Evolutionary conservation across 176 grass and related monocot species (phyloP), one percentile per base, ranked within the genome.

Genomic region (Bothriochloa decipiens): DNA sequence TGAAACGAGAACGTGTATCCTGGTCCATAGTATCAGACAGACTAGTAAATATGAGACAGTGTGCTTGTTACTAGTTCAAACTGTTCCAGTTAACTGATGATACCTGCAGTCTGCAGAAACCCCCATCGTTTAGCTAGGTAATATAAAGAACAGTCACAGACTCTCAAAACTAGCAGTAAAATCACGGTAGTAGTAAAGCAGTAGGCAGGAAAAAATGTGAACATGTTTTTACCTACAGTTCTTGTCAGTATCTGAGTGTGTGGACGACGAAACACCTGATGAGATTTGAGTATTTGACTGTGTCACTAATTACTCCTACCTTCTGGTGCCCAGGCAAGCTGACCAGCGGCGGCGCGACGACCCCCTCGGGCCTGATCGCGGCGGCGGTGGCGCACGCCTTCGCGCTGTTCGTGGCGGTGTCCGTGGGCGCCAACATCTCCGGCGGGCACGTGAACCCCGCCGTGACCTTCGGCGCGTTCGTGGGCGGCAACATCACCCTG

Each of bases 391-490:
- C 93, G 0, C 96, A 99, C 75, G 96, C 91, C 35, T 99, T 99
- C 82, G 93, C 85, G 0, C 91, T 99, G 29, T 92, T 95, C 89
- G 96, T 95, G 6, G 96, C 96, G 2, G 96, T 99, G 3, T 94
- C 96, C 8, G 96, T 95, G 1, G 81, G 85, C 69, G 93, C 93
- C 68, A 99, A 99, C 91, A 93, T 99, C 93, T 99, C 96, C 58
- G 96, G 96, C 68, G 96, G 96, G 3, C 96, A 99, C 88, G 93
- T 99, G 74, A 99, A 99, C 93, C 96, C 96, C 0, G 96, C 96
- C 25, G 96, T 99, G 3, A 99, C 96, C 12, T 99, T 99, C 84
- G 96, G 96, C 77, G 91, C 88, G 22, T 99, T 96, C 83, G 42
- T 99, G 1, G 93, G 96, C 76, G 96, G 96, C 78, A 92, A 96